A percentile compares a stretch with the other conserved stretches of the same genome.
Evolutionary conservation across 2,329 filamentous ascomycete genomes (phyloP).

Genomic region (Fusarium coicis): DNA sequence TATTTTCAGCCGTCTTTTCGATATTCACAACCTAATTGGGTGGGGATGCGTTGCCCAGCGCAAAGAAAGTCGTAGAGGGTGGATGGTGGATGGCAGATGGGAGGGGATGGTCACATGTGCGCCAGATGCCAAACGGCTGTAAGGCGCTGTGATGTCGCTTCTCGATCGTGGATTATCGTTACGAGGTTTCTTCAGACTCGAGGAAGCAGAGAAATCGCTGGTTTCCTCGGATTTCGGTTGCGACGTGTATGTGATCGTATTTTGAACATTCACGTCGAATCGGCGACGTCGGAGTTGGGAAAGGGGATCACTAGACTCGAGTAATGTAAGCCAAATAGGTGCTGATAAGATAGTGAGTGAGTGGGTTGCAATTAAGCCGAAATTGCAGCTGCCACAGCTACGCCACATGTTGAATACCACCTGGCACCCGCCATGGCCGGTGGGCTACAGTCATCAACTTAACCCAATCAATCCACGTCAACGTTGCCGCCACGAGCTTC

Average conservation of each 20-base stretch:
- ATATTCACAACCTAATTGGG: slow-evolving; percentile 42
- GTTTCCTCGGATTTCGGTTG: slow-evolving; percentile 4
- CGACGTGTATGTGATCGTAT: slow-evolving; percentile 32
- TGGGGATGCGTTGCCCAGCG: slow-evolving; percentile 30
- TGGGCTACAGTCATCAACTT: slow-evolving; percentile 23
- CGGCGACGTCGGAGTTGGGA: slow-evolving; percentile 42
- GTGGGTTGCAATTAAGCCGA: slow-evolving; percentile 42
- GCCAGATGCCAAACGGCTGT: slow-evolving; percentile 31
- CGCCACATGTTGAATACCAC: slow-evolving; percentile 16
- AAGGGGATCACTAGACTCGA: slow-evolving; percentile 42
- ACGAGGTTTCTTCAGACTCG: not conserved
- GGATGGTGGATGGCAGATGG: slow-evolving; percentile 30
- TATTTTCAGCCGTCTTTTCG: slow-evolving; percentile 19
- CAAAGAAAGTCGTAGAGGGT: slow-evolving; percentile 39
- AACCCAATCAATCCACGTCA: slow-evolving; percentile 25
- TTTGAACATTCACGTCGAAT: slow-evolving; percentile 33
- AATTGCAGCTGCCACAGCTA: slow-evolving; percentile 33
- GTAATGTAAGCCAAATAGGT: slow-evolving; percentile 41
- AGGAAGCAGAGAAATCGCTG: not conserved
- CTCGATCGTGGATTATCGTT: slow-evolving; percentile 21
- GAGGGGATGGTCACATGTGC: slow-evolving; percentile 44
- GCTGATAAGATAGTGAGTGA: slow-evolving; percentile 37
- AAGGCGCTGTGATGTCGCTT: slow-evolving; percentile 37
- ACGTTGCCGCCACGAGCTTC: slow-evolving; percentile 28
- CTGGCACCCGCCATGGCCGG: not conserved